Percentiles rank a stretch among this genome's conserved stretches.
These are phyloP conservation scores for Porogramme epimiltina DNA, from an alignment of 1,284 basidiomycete species.

Conservation along the genomic window DNA sequence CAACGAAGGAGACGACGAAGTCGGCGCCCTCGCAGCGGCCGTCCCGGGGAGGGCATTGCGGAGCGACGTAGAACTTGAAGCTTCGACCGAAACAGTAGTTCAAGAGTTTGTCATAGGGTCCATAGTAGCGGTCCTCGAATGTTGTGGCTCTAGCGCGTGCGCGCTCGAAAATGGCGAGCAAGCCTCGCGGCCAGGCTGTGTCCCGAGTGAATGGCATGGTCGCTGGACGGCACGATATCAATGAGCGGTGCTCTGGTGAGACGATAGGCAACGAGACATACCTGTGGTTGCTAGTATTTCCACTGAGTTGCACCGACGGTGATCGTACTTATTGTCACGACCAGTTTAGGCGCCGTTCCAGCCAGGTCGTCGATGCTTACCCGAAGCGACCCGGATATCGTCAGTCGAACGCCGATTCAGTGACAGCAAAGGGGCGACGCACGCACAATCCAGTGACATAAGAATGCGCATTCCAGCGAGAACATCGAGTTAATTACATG, in stretches of 20 bases:
- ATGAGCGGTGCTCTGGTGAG: too few relatives aligned
- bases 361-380: too few relatives aligned
- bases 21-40: constrained; percentile 13
- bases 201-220: constrained; percentile 2
- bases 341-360: too few relatives aligned
- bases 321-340: too few relatives aligned
- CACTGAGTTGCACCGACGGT: too few relatives aligned
- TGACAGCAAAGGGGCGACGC: too few relatives aligned
- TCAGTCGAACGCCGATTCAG: too few relatives aligned
- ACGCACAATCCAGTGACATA: not conserved
- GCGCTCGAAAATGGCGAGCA: constrained; percentile 24
- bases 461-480: not conserved
- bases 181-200: constrained; percentile 24
- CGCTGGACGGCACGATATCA: too few relatives aligned
- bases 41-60: constrained; percentile 10
- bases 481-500: constrained; percentile 6
- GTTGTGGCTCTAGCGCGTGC: constrained; percentile 6
- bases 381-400: too few relatives aligned
- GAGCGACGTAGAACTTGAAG: constrained; percentile 24
- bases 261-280: too few relatives aligned
- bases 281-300: too few relatives aligned
- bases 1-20: constrained; percentile 15
- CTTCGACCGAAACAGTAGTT: constrained; percentile 26
- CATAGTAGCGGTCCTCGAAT: constrained; percentile 27
- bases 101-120: constrained; percentile 28